These are phyloP conservation scores for Pythium sukuiense DNA, from an alignment of 352 stramenopile genomes.

Conservation along the genomic window DNA sequence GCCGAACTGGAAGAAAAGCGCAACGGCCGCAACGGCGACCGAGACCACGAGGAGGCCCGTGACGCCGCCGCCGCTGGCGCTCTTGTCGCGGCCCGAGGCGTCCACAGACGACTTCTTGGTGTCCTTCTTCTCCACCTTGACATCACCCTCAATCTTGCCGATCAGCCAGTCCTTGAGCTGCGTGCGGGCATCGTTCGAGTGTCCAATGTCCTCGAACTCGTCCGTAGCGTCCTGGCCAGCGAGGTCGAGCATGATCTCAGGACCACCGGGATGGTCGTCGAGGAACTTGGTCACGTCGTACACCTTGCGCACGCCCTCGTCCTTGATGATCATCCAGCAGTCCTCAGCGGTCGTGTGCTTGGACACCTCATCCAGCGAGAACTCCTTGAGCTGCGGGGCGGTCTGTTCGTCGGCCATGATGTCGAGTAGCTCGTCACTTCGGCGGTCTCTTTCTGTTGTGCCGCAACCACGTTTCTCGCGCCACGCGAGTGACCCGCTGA, in stretches of 20 bases:
- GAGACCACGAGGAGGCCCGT: conserved; percentile 56
- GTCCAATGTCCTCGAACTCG: conserved; percentile 97
- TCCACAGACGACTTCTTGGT: conserved; percentile 15
- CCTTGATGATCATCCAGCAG: conserved; percentile 86
- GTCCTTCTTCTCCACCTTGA: conserved; percentile 15
- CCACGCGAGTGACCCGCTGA: conserved; percentile 6
- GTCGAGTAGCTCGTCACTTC: background rate
- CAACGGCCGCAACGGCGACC: conserved; percentile 43
- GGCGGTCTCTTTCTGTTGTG: conserved; percentile 6
- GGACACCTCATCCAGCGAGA: conserved; percentile 92
- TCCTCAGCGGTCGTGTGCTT: conserved; percentile 81
- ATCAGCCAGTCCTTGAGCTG: conserved; percentile 94
- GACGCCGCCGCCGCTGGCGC: conserved; percentile 43
- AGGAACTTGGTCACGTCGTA: conserved; percentile 98
- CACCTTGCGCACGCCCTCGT: conserved; percentile 86
- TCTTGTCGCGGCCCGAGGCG: conserved; percentile 29
- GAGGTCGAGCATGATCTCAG: conserved; percentile 96
- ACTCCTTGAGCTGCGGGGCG: conserved; percentile 69
- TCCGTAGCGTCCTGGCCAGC: conserved; percentile 91
- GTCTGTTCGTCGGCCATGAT: conserved; percentile 19
- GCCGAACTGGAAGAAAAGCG: conserved; percentile 65
- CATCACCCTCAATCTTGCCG: conserved; percentile 44
- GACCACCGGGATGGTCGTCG: conserved; percentile 98
- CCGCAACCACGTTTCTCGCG: conserved; percentile 18
- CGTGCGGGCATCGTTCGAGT: conserved; percentile 94